These are phyloP conservation scores for Fusarium liriodendri DNA, from an alignment of 2,329 filamentous ascomycete genomes.

Conservation along the genomic window DNA sequence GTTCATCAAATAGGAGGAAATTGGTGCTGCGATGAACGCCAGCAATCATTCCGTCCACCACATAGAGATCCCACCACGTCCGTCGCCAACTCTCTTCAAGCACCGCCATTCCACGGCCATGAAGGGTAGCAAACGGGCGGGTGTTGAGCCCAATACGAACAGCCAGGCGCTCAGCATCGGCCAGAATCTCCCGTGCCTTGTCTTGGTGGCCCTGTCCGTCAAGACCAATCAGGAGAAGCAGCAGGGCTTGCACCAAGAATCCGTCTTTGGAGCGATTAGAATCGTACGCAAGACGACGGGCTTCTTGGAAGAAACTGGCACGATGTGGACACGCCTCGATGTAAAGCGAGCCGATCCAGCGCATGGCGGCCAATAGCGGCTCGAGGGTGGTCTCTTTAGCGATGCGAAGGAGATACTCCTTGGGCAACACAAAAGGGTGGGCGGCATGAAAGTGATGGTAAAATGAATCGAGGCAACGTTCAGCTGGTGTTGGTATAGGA, in stretches of 20 bases:
- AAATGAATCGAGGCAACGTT: conserved; percentile 68
- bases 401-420: conserved; percentile 60
- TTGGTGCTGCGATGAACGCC: conserved; percentile 80
- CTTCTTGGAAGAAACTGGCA: conserved; percentile 68
- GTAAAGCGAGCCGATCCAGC: conserved; percentile 68
- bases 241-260: conserved; percentile 79
- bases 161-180: conserved; percentile 76
- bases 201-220: conserved; percentile 81
- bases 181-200: conserved; percentile 74
- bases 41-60: conserved; percentile 87
- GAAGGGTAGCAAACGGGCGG: conserved; percentile 70
- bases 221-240: conserved; percentile 81
- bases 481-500: conserved; percentile 53
- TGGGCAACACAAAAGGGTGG: conserved; percentile 69
- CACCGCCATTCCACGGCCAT: conserved; percentile 73
- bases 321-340: conserved; percentile 60
- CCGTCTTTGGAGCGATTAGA: conserved; percentile 62
- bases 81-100: conserved; percentile 86
- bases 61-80: conserved; percentile 90
- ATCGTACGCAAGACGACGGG: conserved; percentile 61
- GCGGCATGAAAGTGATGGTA: conserved; percentile 68
- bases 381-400: conserved; percentile 60
- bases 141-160: conserved; percentile 82
- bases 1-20: conserved; percentile 75
- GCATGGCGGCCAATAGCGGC: conserved; percentile 64